Percentiles rank a stretch among this genome's conserved stretches.
phyloP scores from a whole-genome alignment of 768 basidiomycete genomes.

The Pleurotus salmoneostramineus region DNA sequence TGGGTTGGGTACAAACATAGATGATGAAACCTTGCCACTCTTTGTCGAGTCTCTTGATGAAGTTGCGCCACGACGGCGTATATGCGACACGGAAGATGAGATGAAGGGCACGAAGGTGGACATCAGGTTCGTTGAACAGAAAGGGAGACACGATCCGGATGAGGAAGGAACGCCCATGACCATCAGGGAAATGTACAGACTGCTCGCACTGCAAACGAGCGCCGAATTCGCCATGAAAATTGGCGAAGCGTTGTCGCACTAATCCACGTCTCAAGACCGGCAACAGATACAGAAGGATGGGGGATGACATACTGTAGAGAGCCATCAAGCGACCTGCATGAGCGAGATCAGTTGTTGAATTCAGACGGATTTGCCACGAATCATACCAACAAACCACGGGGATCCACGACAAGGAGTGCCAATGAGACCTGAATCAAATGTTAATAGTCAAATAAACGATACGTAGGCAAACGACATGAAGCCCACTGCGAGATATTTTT shows the following conservation, averaged over 20 bases:
- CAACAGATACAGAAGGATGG: slow-evolving; percentile 1
- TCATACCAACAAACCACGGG: slow-evolving; percentile 12
- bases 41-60: slow-evolving; percentile 28
- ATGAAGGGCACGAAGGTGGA: slow-evolving; percentile 35
- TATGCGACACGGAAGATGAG: slow-evolving; percentile 39
- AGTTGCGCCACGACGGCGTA: slow-evolving; percentile 33
- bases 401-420: slow-evolving; percentile 3
- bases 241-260: slow-evolving; percentile 32
- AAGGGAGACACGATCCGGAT: slow-evolving; percentile 32
- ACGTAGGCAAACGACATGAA: slow-evolving; percentile 15
- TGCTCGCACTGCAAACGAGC: slow-evolving; percentile 34
- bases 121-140: slow-evolving; percentile 40
- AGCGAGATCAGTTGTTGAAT: not conserved
- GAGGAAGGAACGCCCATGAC: slow-evolving; percentile 16
- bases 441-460: not conserved
- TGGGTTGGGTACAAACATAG: slow-evolving; percentile 24
- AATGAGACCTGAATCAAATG: slow-evolving; percentile 4
- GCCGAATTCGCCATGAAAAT: slow-evolving; percentile 39
- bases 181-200: slow-evolving; percentile 14
- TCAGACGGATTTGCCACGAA: not conserved
- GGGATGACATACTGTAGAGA: slow-evolving; percentile 6
- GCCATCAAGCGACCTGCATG: slow-evolving; percentile 10
- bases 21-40: slow-evolving; percentile 41
- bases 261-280: not conserved
- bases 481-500: not conserved